Evolutionary conservation across 75 land plant genomes (phyloP).

Genomic region (Cunninghamia lanceolata): DNA sequence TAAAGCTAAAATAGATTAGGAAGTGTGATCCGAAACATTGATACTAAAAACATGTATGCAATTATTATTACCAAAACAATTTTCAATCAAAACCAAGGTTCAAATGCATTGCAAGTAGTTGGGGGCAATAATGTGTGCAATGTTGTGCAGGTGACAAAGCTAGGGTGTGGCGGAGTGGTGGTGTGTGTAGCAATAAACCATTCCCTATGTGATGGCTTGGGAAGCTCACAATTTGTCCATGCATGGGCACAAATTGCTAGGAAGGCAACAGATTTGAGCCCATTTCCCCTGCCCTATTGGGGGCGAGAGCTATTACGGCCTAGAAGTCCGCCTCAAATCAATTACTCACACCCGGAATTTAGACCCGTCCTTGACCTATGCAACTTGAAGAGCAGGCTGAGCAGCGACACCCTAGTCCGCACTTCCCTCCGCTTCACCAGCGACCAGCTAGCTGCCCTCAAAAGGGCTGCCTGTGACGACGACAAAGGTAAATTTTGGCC

Average conservation of each 20-base stretch:
- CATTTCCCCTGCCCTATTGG: constrained; percentile 25
- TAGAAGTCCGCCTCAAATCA: constrained; percentile 25
- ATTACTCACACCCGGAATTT: constrained; percentile 37
- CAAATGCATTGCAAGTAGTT: background rate
- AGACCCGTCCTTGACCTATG: background rate
- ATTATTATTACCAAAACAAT: background rate
- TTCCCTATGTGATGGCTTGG: constrained; percentile 59
- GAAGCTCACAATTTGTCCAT: constrained; percentile 53
- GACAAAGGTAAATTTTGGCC: background rate
- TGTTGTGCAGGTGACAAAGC: constrained; percentile 33
- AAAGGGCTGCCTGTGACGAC: constrained; percentile 20
- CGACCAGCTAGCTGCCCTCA: constrained; percentile 32
- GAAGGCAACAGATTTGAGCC: constrained; percentile 7
- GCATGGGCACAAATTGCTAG: constrained; percentile 57
- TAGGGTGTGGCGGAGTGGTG: constrained; percentile 57
- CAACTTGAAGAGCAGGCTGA: constrained; percentile 13
- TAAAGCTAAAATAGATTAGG: too few species aligned
- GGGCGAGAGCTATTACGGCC: constrained; percentile 32
- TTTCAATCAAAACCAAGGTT: background rate
- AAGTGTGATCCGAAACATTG: background rate
- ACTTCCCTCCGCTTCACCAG: constrained; percentile 37
- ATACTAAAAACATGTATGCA: background rate
- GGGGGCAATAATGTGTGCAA: background rate
- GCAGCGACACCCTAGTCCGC: constrained; percentile 34
- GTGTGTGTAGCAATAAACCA: constrained; percentile 56